phyloP scores from a whole-genome alignment of 164 flowering plant genomes.

The Malania oleifera region DNA sequence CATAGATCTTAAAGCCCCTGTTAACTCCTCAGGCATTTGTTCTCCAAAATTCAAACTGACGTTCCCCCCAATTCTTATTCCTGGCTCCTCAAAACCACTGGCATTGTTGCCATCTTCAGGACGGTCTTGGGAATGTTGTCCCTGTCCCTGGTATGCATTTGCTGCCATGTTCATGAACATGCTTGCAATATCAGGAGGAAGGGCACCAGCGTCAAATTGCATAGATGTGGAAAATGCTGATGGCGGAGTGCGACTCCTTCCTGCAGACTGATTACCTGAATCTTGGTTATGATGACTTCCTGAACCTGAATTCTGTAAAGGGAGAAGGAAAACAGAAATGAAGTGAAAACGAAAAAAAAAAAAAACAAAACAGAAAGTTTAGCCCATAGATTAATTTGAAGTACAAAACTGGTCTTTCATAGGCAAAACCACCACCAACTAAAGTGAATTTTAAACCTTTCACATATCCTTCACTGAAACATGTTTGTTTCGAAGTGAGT shows the following conservation, averaged over 20 bases:
- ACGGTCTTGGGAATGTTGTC: constrained; percentile 26
- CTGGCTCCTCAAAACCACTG: constrained; percentile 35
- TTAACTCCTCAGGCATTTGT: constrained; percentile 49
- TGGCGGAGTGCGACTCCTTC: constrained; percentile 25
- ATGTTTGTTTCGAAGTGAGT: no score
- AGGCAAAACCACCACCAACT: no score
- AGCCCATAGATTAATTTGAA: no score
- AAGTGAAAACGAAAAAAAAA: no score
- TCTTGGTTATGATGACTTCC: constrained; percentile 26
- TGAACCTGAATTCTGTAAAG: constrained; percentile 36
- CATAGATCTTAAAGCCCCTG: constrained; percentile 60
- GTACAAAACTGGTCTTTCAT: no score
- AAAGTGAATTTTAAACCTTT: no score
- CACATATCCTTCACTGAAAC: no score
- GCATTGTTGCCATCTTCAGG: constrained; percentile 17
- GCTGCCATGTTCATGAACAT: constrained; percentile 47
- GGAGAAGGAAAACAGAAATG: not conserved
- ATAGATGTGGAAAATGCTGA: constrained; percentile 41
- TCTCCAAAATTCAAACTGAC: constrained; percentile 49
- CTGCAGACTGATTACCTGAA: constrained; percentile 28
- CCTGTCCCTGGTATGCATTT: constrained; percentile 35
- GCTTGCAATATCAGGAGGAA: constrained; percentile 53
- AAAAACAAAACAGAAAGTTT: no score
- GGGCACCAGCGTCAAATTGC: constrained; percentile 31
- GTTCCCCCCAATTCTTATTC: constrained; percentile 44